Base-by-base conservation (phyloP, 768 basidiomycete genomes). In the Russula sp. region DNA sequence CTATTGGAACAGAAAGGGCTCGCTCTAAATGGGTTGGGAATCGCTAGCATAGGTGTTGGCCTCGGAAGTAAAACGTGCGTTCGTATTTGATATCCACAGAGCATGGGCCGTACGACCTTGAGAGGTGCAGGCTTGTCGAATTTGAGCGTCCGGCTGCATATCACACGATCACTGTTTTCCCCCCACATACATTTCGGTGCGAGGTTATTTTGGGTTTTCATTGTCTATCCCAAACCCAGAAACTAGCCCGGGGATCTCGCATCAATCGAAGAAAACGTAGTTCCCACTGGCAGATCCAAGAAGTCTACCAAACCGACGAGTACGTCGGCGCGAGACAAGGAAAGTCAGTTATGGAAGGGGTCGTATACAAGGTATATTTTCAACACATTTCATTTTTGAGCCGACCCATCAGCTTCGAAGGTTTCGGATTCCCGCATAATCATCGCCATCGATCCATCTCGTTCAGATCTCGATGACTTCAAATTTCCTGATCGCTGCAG, bases 1-100 rank as follows among this genome's bases (percentile, higher is more conserved):
- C 78, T 94, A 10, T 80, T 98, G n/a, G 93, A 96, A 73, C 87
- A 90, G 68, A 88, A 89, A 62, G 95, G 95, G 3, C 78, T 98
- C 11, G 87, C 92, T 0, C 73, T 97, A 1, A 83, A 82, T 32
- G 87, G 87, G 51, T 78, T 98, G 5, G 85, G 90, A 1, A 76
- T 92, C 1, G 80, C 83, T 1, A 80, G 81, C 28, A 79, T 94
- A n/a, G 86, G 83, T 57, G 81, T 97, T 20, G 96, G 95, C 3
- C 81, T 98, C 5, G 95, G 94, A 30, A 95, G 94, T 30, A 95
- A 94, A 78, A 94, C 87, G 94, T 96, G 73, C 51, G 49, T 28
- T 44, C 34, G 14, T 5, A 38, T 53, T 7, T 26, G 32, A 20
- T 20, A 30, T 52, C 18, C 24, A 58, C 32, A 5, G 32, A 46